Percentiles rank a stretch among this genome's conserved stretches.
Evolutionary conservation across 495 filamentous ascomycete genomes (phyloP).

Genomic region (Penicillium bialowiezense): DNA sequence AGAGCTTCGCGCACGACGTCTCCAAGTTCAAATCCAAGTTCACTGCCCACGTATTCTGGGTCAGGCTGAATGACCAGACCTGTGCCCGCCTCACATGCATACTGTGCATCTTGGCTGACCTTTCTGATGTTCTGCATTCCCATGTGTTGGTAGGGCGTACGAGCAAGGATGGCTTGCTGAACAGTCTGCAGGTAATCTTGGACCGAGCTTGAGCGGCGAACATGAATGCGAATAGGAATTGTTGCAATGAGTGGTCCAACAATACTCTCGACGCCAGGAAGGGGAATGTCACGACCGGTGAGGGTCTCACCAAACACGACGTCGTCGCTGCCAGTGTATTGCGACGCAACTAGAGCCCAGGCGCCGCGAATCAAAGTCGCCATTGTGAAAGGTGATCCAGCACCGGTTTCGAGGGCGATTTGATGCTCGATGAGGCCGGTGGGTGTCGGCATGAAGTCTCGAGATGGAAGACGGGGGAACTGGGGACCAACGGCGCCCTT

Average conservation of each 20-base stretch:
- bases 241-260: constrained; percentile 63
- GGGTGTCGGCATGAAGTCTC: constrained; percentile 52
- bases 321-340: constrained; percentile 53
- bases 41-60: constrained; percentile 41
- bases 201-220: constrained; percentile 26
- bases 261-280: constrained; percentile 46
- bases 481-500: constrained; percentile 51
- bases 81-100: constrained; percentile 64
- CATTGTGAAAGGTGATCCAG: constrained; percentile 45
- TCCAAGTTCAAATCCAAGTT: constrained; percentile 50
- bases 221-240: constrained; percentile 55
- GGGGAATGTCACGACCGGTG: constrained; percentile 43
- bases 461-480: constrained; percentile 55
- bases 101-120: constrained; percentile 57
- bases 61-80: constrained; percentile 52
- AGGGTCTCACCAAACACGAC: constrained; percentile 59
- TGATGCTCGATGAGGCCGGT: constrained; percentile 52
- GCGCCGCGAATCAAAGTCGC: constrained; percentile 60
- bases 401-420: constrained; percentile 37
- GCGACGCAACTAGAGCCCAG: constrained; percentile 57
- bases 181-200: constrained; percentile 41
- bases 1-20: constrained; percentile 62
- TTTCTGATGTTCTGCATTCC: constrained; percentile 68
- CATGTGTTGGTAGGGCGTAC: constrained; percentile 62
- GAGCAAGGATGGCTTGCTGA: constrained; percentile 49